Percentiles rank a stretch among this genome's conserved stretches.
phyloP scores from a whole-genome alignment of 306 rosid species.

The Sophora flavescens region DNA sequence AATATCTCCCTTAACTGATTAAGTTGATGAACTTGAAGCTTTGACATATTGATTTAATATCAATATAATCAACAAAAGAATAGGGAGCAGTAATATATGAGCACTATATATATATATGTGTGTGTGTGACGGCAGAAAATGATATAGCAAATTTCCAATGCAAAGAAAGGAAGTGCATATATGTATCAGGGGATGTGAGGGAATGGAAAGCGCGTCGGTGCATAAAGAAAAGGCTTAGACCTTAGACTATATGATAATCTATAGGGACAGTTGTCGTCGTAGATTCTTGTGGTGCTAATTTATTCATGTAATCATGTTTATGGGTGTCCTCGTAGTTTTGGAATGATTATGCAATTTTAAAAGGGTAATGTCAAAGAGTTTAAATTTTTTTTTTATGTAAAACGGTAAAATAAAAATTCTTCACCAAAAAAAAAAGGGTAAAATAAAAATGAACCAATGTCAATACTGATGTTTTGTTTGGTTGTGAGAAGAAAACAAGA shows the following conservation, averaged over 20 bases:
- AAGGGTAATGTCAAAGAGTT: neutral
- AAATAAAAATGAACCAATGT: too few species aligned
- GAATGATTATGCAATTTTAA: neutral
- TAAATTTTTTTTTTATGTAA: too few species aligned
- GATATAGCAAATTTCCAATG: neutral
- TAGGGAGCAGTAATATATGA: neutral
- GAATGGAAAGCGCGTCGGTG: constrained; percentile 49
- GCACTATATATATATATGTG: neutral
- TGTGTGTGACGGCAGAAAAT: neutral
- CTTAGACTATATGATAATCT: neutral
- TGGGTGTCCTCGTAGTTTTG: neutral
- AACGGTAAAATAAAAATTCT: too few species aligned
- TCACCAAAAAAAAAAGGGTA: too few species aligned
- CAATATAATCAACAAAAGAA: neutral
- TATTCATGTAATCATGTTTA: neutral
- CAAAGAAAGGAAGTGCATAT: neutral
- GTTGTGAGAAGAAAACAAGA: too few species aligned
- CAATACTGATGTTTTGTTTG: too few species aligned
- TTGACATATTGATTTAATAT: constrained; percentile 47
- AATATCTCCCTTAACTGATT: constrained; percentile 69
- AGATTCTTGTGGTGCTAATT: constrained; percentile 8
- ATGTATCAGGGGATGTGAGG: neutral
- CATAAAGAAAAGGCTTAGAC: neutral
- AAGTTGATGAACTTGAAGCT: constrained; percentile 56
- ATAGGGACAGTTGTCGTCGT: neutral